Conservation (phyloP, 371 early-diverging fungal genomes). For the Haplosporangium sp. region DNA sequence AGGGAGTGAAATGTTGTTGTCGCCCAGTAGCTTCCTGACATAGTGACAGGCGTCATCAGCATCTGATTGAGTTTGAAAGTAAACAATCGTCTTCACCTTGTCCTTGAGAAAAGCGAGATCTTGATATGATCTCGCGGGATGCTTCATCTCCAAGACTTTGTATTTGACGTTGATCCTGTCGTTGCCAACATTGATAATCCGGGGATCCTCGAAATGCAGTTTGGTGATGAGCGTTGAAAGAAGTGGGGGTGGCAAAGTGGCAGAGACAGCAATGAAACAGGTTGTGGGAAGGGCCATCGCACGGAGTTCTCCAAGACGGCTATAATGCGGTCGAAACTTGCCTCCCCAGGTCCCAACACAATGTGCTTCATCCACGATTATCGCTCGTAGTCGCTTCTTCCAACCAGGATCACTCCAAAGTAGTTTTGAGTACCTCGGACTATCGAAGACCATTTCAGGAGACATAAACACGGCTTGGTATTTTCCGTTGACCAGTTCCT, state of each 20-base stretch:
- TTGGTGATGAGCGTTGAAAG: neutral
- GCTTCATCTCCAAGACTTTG: neutral
- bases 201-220: neutral
- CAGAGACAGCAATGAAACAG: neutral
- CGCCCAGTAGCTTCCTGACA: neutral
- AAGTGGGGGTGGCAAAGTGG: neutral
- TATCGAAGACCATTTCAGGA: neutral
- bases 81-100: neutral
- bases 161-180: neutral
- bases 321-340: neutral
- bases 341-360: neutral
- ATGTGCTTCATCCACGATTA: slow-evolving; percentile 1
- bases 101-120: neutral
- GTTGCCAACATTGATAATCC: neutral
- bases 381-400: neutral
- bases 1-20: neutral
- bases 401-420: neutral
- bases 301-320: neutral
- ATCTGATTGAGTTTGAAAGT: neutral
- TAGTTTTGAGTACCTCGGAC: neutral
- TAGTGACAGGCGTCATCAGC: neutral
- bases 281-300: neutral
- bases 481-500: neutral
- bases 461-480: slow-evolving; percentile 3
- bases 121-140: too few species aligned